Evolutionary conservation across 495 filamentous ascomycete species (phyloP).

Genomic region (Cudoniella acicularis): DNA sequence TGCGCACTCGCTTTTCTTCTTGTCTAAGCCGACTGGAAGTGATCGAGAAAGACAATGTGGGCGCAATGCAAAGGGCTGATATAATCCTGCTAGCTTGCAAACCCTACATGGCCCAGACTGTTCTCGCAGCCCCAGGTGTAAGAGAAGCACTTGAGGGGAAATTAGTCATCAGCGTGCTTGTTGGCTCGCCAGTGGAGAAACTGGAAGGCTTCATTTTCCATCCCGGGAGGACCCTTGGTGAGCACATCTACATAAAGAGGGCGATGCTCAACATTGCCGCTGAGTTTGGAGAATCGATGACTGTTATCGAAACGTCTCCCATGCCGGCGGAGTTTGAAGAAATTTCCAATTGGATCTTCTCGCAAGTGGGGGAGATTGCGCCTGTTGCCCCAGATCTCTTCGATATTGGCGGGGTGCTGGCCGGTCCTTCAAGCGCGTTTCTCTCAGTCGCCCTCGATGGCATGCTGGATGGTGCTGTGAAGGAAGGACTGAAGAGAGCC

Average conservation of each 20-base stretch:
- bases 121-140: conserved; percentile 62
- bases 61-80: conserved; percentile 15
- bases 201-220: conserved; percentile 54
- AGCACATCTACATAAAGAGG: conserved; percentile 36
- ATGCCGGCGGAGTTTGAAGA: conserved; percentile 42
- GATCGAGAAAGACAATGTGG: conserved; percentile 9
- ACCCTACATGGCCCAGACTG: conserved; percentile 62
- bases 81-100: conserved; percentile 70
- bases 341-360: conserved; percentile 74
- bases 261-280: conserved; percentile 75
- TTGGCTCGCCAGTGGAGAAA: conserved; percentile 65
- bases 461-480: conserved; percentile 72
- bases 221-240: conserved; percentile 24
- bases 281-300: conserved; percentile 74
- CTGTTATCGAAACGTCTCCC: conserved; percentile 61
- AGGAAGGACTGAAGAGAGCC: conserved; percentile 72
- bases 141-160: conserved; percentile 66
- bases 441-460: conserved; percentile 72
- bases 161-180: conserved; percentile 77
- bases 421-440: conserved; percentile 74
- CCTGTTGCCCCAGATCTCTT: conserved; percentile 37
- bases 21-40: conserved; percentile 2
- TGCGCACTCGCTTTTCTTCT: conserved; percentile 18
- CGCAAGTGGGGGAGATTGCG: conserved; percentile 36
- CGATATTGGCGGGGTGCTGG: conserved; percentile 70